Evolutionary conservation across 139 green algal genomes (phyloP).

Genomic region (Pseudopediastrum boryanum): DNA sequence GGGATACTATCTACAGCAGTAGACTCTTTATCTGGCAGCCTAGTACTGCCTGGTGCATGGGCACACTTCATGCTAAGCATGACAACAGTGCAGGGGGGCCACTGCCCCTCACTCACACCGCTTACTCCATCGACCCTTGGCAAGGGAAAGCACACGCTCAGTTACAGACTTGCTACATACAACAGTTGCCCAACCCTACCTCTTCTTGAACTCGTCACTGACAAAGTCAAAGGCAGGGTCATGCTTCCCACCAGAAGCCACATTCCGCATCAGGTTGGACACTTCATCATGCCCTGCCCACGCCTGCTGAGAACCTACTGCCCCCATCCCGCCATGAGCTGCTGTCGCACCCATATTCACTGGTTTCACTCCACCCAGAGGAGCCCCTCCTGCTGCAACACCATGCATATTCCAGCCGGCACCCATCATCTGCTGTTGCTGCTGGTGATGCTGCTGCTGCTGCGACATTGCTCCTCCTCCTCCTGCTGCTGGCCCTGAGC

Average conservation of each 20-base stretch:
- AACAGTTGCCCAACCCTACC: neutral
- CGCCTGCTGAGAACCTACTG: neutral
- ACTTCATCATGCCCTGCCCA: conserved; percentile 15
- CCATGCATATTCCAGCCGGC: neutral
- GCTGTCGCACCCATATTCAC: neutral
- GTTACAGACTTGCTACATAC: neutral
- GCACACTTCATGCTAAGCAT: too few relatives aligned
- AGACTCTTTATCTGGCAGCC: too few relatives aligned
- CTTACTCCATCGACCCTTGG: too few relatives aligned
- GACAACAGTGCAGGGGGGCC: too few relatives aligned
- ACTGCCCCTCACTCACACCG: too few relatives aligned
- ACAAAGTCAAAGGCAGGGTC: conserved; percentile 47
- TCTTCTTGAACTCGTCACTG: conserved; percentile 28
- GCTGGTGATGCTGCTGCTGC: conserved; percentile 2
- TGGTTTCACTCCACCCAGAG: neutral
- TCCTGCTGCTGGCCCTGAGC: neutral
- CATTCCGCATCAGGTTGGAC: conserved; percentile 29
- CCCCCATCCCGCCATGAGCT: neutral
- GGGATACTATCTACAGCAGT: too few relatives aligned
- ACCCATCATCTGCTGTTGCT: neutral
- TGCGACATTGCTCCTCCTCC: neutral
- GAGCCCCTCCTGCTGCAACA: neutral
- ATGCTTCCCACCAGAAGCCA: conserved; percentile 1
- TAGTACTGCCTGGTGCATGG: too few relatives aligned
- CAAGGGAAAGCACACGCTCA: too few relatives aligned